A percentile compares a stretch with the other conserved stretches of the same genome.
Conservation (phyloP, 2,329 filamentous ascomycete genomes). For the Aspergillus sp. region DNA sequence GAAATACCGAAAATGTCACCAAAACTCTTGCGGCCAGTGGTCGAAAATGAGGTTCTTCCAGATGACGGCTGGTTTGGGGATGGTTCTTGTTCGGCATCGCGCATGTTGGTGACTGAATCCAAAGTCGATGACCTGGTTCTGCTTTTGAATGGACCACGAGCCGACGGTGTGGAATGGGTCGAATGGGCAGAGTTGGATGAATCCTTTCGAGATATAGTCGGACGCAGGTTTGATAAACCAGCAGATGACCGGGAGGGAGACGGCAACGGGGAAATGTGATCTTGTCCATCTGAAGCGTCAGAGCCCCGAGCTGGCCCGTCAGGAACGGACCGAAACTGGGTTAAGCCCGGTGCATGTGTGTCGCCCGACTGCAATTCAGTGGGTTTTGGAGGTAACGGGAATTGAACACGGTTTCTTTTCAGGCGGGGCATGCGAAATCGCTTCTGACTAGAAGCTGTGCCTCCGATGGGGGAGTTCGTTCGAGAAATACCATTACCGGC, state of each 20-base stretch:
- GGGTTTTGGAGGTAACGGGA: conserved; percentile 81
- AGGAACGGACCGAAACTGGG: conserved; percentile 20
- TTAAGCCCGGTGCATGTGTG: conserved; percentile 17
- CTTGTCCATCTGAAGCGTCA: conserved; percentile 27
- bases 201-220: conserved; percentile 57
- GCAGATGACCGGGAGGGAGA: conserved; percentile 55
- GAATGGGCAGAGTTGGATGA: conserved; percentile 69
- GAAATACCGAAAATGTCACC: conserved; percentile 80
- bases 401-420: conserved; percentile 74
- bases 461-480: conserved; percentile 63
- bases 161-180: conserved; percentile 53
- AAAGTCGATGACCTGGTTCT: conserved; percentile 85
- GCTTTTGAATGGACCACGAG: conserved; percentile 52
- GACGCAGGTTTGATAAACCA: conserved; percentile 48
- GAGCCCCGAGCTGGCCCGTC: conserved; percentile 23
- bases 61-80: conserved; percentile 60
- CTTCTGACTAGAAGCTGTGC: conserved; percentile 61
- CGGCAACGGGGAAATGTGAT: conserved; percentile 41
- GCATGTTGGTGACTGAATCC: conserved; percentile 74
- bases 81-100: conserved; percentile 67
- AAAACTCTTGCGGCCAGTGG: conserved; percentile 84
- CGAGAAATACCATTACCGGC: conserved; percentile 63
- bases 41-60: conserved; percentile 76
- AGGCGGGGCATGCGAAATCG: conserved; percentile 81
- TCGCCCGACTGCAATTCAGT: conserved; percentile 9